Base-by-base conservation (phyloP, 805 yeast species). In the Saccharomyces eubayanus region DNA sequence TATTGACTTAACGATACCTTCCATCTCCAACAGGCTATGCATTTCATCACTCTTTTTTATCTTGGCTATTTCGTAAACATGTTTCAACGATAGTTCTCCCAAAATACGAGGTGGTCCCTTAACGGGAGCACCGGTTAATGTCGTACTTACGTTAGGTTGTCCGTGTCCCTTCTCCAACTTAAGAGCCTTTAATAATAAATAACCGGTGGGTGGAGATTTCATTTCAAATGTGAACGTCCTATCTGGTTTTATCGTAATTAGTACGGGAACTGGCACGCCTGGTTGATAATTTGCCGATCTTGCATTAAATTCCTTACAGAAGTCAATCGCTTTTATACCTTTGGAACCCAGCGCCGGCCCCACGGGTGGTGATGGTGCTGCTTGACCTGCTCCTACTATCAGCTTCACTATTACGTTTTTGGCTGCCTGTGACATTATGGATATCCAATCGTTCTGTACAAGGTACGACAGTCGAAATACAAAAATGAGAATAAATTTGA, bases 271-370 rank as follows among this genome's bases (percentile, higher is more conserved):
- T 12, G 99, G 99, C 1, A 82, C 81, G 47, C 96, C 97, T 14
- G 95, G 89, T 51, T 79, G 79, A 66, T 81, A 86, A 59, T 84
- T 83, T 6, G 96, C 96, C 11, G 98, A 90, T 70, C 96, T 84
- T 28, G 99, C 99, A 69, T 94, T 94, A 77, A 94, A 94, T 69
- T 94, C 98, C 72, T 94, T 94, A 74, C 98, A 92, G 66, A 94
- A 94, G 71, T 94, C 99, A 65, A 94, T 94, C 58, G 98, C 98
- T 69, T 94, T 94, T 48, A 94, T 96, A 77, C 99, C 99, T 71
- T 92, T 92, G 55, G 98, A 92, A 61, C 99, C 99, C 50, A 94
- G 77, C 0, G 98, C 99, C 48, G 99, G 99, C 60, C 99, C 99
- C 29, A 94, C 98, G 6, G 99, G 99, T 29, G 99, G 99, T 2